These are phyloP conservation scores for Teratosphaeria pseudoeucalypti DNA, from an alignment of 2,329 filamentous ascomycete species.

Conservation along the genomic window DNA sequence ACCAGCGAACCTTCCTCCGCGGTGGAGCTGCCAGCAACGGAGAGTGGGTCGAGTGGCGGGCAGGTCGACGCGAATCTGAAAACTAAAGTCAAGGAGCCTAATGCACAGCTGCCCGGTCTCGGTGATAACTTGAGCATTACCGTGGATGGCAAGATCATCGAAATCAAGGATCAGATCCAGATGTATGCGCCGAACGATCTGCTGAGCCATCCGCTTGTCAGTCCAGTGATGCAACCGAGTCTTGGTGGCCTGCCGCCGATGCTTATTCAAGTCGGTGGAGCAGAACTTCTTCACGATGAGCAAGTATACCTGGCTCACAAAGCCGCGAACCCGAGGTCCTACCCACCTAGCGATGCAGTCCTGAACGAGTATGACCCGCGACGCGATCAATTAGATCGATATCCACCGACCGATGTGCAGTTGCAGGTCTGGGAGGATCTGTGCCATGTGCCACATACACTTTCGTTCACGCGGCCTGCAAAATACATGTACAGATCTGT, in stretches of 20 bases:
- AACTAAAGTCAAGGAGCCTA: conserved; percentile 1
- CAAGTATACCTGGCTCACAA: conserved; percentile 95
- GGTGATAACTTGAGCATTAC: conserved; percentile 48
- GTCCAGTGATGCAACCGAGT: conserved; percentile 75
- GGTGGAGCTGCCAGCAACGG: conserved; percentile 19
- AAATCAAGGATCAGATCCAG: conserved; percentile 87
- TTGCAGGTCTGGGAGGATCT: conserved; percentile 94
- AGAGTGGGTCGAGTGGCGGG: conserved; percentile 3
- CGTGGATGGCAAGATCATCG: conserved; percentile 59
- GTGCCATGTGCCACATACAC: conserved; percentile 81
- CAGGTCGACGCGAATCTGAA: conserved; percentile 8
- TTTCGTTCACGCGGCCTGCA: conserved; percentile 93
- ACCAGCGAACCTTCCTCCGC: conserved; percentile 15
- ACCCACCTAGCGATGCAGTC: conserved; percentile 56
- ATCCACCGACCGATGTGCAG: conserved; percentile 80
- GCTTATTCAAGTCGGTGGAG: conserved; percentile 71
- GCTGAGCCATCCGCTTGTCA: conserved; percentile 78
- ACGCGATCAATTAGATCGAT: conserved; percentile 46
- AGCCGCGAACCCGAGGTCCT: conserved; percentile 70
- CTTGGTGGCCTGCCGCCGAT: conserved; percentile 83
- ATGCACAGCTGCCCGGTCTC: conserved; percentile 14
- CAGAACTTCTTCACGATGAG: conserved; percentile 82
- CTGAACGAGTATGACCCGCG: conserved; percentile 54
- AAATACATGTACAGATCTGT: conserved; percentile 93
- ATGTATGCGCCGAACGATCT: conserved; percentile 77